A percentile compares a stretch with the other conserved stretches of the same genome.
phyloP scores from a whole-genome alignment of 148 eudicot genomes.

The Polygonum maritimum region DNA sequence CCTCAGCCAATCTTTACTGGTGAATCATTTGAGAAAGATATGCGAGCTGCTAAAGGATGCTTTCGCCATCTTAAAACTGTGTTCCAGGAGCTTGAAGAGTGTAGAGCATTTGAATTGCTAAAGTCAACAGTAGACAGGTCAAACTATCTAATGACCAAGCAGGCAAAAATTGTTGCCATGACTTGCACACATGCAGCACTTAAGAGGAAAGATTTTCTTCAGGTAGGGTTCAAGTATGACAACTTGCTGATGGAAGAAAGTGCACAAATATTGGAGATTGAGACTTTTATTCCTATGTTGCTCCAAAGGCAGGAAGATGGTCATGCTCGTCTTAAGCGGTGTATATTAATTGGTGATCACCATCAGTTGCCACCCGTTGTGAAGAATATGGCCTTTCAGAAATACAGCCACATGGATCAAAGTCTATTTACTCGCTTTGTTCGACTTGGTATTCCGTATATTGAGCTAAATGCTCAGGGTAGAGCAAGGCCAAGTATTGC shows the following conservation, averaged over 20 bases:
- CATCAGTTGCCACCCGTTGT: constrained; percentile 99
- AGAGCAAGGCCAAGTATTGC: constrained; percentile 98
- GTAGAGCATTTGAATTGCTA: constrained; percentile 94
- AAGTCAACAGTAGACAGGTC: constrained; percentile 94
- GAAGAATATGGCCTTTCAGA: constrained; percentile 99
- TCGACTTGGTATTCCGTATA: constrained; percentile 89
- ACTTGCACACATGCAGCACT: constrained; percentile 99
- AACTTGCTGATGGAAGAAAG: constrained; percentile 98
- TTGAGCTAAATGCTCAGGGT: constrained; percentile 99
- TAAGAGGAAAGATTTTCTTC: constrained; percentile 90
- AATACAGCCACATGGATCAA: constrained; percentile 99
- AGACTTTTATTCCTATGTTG: constrained; percentile 98
- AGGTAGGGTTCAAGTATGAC: constrained; percentile 91
- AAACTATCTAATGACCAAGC: constrained; percentile 92
- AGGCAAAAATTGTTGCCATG: constrained; percentile 99
- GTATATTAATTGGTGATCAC: constrained; percentile 98
- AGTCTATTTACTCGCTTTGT: constrained; percentile 96
- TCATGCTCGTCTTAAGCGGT: constrained; percentile 89
- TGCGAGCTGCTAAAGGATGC: constrained; percentile 93
- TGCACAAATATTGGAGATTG: constrained; percentile 96
- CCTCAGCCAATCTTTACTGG: constrained; percentile 83
- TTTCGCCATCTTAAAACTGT: constrained; percentile 80
- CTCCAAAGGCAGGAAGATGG: constrained; percentile 99
- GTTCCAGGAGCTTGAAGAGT: constrained; percentile 98
- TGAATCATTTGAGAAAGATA: constrained; percentile 72